phyloP scores from a whole-genome alignment of 805 yeast genomes.

The Cyberlindnera americana region DNA sequence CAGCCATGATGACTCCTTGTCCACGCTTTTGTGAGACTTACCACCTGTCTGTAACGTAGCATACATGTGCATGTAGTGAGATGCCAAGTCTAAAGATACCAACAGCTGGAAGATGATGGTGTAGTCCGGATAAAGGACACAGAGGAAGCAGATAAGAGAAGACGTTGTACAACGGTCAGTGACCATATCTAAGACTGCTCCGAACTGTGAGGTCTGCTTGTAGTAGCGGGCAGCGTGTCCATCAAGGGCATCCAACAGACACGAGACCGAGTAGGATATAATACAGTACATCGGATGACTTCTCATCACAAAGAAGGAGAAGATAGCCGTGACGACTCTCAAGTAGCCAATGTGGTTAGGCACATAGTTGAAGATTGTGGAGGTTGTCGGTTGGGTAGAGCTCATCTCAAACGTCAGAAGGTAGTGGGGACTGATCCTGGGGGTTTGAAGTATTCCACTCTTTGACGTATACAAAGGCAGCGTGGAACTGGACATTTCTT shows the following conservation, averaged over 20 bases:
- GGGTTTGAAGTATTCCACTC: no score
- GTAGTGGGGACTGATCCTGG: no score
- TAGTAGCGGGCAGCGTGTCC: conserved; percentile 91
- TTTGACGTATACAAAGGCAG: no score
- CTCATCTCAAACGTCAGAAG: background rate
- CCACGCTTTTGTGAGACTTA: conserved; percentile 78
- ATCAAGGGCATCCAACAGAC: conserved; percentile 92
- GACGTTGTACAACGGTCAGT: conserved; percentile 97
- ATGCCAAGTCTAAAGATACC: conserved; percentile 81
- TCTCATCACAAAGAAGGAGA: conserved; percentile 80
- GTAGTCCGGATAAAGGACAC: conserved; percentile 73
- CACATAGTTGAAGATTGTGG: conserved; percentile 68
- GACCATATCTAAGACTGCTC: conserved; percentile 98
- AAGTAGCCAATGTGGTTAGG: conserved; percentile 92
- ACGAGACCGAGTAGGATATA: conserved; percentile 76
- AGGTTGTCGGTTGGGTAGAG: conserved; percentile 33
- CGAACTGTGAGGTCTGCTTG: conserved; percentile 87
- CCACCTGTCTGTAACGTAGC: conserved; percentile 83
- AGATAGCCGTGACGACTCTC: conserved; percentile 75
- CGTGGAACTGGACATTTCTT: no score
- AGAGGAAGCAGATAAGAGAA: conserved; percentile 82
- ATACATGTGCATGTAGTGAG: conserved; percentile 98
- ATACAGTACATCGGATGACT: conserved; percentile 79
- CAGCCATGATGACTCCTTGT: conserved; percentile 63
- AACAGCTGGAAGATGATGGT: conserved; percentile 66